phyloP scores from a whole-genome alignment of 495 filamentous ascomycete genomes.

The Xylaria longipes region DNA sequence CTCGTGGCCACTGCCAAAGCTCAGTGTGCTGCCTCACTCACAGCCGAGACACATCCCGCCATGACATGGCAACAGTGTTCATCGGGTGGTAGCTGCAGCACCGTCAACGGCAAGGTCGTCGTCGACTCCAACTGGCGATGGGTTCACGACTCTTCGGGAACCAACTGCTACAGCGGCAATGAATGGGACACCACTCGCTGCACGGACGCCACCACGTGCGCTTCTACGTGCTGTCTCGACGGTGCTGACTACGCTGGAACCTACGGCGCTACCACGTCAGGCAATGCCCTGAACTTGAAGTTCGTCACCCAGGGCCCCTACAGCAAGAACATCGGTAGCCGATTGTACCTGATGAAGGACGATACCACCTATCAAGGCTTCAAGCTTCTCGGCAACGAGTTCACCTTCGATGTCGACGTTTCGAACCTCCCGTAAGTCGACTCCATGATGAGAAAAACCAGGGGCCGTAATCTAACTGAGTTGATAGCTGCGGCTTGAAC shows the following conservation, averaged over 20 bases:
- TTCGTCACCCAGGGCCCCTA: slow-evolving; percentile 61
- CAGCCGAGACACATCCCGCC: slow-evolving; percentile 61
- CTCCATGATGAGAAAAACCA: not conserved
- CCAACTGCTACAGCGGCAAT: slow-evolving; percentile 71
- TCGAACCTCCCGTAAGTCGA: slow-evolving; percentile 57
- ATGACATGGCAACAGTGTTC: slow-evolving; percentile 63
- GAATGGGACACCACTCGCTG: slow-evolving; percentile 63
- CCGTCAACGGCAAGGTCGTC: slow-evolving; percentile 56
- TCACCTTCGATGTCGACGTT: slow-evolving; percentile 74
- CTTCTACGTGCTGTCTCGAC: slow-evolving; percentile 65
- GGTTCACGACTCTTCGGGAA: slow-evolving; percentile 61
- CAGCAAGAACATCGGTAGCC: slow-evolving; percentile 65
- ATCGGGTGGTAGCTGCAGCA: slow-evolving; percentile 56
- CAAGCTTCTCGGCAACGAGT: slow-evolving; percentile 69
- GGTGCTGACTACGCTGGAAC: slow-evolving; percentile 66
- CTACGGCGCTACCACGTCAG: slow-evolving; percentile 65
- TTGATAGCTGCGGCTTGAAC: slow-evolving; percentile 61
- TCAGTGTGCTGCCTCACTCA: slow-evolving; percentile 60
- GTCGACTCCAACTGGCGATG: slow-evolving; percentile 76
- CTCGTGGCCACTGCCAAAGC: slow-evolving; percentile 46
- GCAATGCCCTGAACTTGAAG: slow-evolving; percentile 60
- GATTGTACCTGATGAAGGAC: slow-evolving; percentile 66
- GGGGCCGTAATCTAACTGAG: not conserved
- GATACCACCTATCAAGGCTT: slow-evolving; percentile 66
- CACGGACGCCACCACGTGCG: slow-evolving; percentile 60